Evolutionary conservation across 2,329 filamentous ascomycete species (phyloP).

Genomic region (Botrytis deweyae): DNA sequence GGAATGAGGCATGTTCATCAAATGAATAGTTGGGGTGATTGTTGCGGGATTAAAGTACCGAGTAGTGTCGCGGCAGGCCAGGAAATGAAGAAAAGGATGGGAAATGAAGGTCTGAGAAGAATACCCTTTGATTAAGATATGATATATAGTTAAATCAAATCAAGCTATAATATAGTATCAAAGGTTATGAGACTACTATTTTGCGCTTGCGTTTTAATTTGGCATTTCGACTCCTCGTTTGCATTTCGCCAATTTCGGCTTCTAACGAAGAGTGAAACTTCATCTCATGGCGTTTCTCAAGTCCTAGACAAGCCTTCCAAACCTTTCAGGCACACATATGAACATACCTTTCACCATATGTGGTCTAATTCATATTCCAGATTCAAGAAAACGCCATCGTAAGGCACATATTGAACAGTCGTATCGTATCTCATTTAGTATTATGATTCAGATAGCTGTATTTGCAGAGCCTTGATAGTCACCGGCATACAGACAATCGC

Average conservation of each 20-base stretch:
- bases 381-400: not conserved
- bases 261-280: not conserved
- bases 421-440: not conserved
- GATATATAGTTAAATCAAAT: not conserved
- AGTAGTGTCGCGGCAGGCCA: conserved; percentile 89
- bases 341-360: not conserved
- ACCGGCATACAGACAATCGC: not conserved
- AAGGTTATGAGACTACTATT: not conserved
- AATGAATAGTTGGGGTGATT: conserved; percentile 82
- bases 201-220: not conserved
- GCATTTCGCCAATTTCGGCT: not conserved
- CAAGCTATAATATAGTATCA: not conserved
- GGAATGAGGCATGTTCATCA: conserved; percentile 71
- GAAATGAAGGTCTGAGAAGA: conserved; percentile 61
- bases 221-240: not conserved
- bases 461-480: not conserved
- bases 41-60: conserved; percentile 96
- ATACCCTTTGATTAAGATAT: conserved; percentile 72
- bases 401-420: not conserved
- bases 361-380: not conserved
- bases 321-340: not conserved
- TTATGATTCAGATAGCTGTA: not conserved
- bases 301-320: not conserved
- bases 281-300: not conserved
- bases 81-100: conserved; percentile 76